Evolutionary conservation across 2,329 filamentous ascomycete species (phyloP), one percentile per base, ranked within the genome.

Genomic region (Colletotrichum sublineola): DNA sequence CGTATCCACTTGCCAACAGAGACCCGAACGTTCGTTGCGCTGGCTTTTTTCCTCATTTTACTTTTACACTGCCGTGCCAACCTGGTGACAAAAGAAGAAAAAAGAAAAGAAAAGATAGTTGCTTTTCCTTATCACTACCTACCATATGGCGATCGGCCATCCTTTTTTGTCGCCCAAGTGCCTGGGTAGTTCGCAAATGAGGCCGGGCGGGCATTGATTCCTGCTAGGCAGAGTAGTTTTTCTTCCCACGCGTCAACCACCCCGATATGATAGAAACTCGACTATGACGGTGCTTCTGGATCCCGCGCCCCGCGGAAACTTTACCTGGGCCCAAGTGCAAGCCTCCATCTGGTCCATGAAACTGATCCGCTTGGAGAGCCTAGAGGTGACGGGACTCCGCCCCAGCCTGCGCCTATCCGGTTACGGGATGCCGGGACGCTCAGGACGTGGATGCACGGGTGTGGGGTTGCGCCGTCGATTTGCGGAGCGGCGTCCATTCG

Each of bases 401-500:
- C 29, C 29, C 15, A 33, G 50, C 69, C 58, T 72, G 69, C 46
- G 40, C 46, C 18, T 40, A 42, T 48, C 57, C 69, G 69, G 69
- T 52, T 69, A 50, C 40, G 44, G 58, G 31, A 5, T 64, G 65
- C 60, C 66, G 69, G 53, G n/a, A 38, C 55, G 60, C 52, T 65
- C 42, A 68, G n/a, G 33, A 57, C 20, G 38, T 31, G 52, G 65
- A 64, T 52, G 46, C 53, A 69, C 66, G 52, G 50, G 36, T 57
- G 69, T 31, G 46, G 60, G 33, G 42, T 50, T 31, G 36, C 46
- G 44, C 48, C 38, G 53, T 72, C 66, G 64, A 63, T 31, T 6
- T 58, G 58, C 69, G 69, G 69, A 65, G 53, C 60, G 69, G 69
- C 46, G 36, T 66, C 60, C 44, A 40, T 55, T 72, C 55, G 66